Evolutionary conservation across 2,329 filamentous ascomycete genomes (phyloP).

Genomic region (Arthrinium puccinioides): DNA sequence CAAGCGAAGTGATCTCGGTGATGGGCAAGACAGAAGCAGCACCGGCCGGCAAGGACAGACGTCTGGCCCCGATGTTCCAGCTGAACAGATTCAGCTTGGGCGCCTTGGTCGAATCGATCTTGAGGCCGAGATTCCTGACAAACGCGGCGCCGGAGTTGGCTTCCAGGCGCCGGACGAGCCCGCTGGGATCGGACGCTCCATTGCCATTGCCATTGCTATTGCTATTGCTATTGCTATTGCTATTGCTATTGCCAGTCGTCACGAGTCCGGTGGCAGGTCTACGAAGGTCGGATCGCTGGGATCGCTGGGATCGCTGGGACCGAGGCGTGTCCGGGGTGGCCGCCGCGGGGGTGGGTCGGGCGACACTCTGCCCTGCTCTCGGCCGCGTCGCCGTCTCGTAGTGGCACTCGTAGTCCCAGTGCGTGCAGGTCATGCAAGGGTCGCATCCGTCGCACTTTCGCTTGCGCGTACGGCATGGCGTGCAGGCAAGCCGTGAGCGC

Average conservation of each 20-base stretch:
- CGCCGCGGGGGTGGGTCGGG: too few relatives aligned
- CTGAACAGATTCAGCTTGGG: conserved; percentile 48
- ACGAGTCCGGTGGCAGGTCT: neutral
- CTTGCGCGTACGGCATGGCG: conserved; percentile 47
- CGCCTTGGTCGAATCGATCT: conserved; percentile 44
- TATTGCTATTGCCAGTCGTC: too few relatives aligned
- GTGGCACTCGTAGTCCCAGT: conserved; percentile 45
- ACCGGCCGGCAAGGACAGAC: conserved; percentile 14
- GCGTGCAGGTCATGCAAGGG: conserved; percentile 45
- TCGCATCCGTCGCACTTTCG: conserved; percentile 46
- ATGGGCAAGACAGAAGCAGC: conserved; percentile 22
- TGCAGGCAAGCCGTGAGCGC: conserved; percentile 38
- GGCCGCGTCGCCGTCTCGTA: too few relatives aligned
- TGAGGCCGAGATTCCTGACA: conserved; percentile 41
- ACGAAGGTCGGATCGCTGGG: neutral
- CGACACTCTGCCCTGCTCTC: too few relatives aligned
- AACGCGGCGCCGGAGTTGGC: conserved; percentile 53
- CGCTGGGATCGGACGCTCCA: conserved; percentile 12
- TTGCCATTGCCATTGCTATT: too few relatives aligned
- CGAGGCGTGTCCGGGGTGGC: conserved; percentile 20
- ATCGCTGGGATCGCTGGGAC: neutral
- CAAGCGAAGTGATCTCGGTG: conserved; percentile 36
- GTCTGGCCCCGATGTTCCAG: conserved; percentile 38
- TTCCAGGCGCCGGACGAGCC: conserved; percentile 36
- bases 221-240: too few relatives aligned